Base-by-base conservation (phyloP, 495 filamentous ascomycete species). In the Xylaria venustula region DNA sequence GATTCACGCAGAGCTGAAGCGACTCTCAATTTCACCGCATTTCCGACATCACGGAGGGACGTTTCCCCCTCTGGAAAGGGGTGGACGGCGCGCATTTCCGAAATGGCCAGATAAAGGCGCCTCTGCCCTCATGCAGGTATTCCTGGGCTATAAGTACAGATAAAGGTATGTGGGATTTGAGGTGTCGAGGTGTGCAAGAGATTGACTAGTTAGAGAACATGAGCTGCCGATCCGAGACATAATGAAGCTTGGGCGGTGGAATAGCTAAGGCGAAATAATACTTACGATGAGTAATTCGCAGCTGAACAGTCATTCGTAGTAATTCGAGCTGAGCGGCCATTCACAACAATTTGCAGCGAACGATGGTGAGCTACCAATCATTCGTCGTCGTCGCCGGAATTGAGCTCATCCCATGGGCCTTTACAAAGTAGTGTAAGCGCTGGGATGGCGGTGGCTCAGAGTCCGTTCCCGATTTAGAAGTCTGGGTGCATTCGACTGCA, bases 381-480 rank as follows among this genome's bases (percentile, higher is more conserved):
- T 20, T 36, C 32, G 22, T 42, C 11, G 41, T 11, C 30, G 30
- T 11, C 30, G 30, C 30, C 41, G n/a, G 42, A 34, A 22, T 20
- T 30, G 20, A 41, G 17, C 20, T 11, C 30, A 42, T 59, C 20
- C 22, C 45, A 25, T 45, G 44, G 23, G 14, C 23, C n/a, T 51
- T 59, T 36, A 20, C 34, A 51, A 32, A 40, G 30, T 34, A 34
- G 30, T 34, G 14, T 15, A 32, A 17, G 11, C 30, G 28, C 15
- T 11, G 12, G 22, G 22, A 48, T 40, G 17, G 41, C 50, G 58
- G 50, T 36, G 50, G 50, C 30, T 54, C 47, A 20, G 20, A 12
- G 30, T 54, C 58, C 58, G 58, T 54, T 54, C 58, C 58, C 15
- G 12, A 54, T 54, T 20, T 32, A 61, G 58, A 22, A 44, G 19